Base-by-base conservation (phyloP, 768 basidiomycete genomes). In the Cubamyces sp. region DNA sequence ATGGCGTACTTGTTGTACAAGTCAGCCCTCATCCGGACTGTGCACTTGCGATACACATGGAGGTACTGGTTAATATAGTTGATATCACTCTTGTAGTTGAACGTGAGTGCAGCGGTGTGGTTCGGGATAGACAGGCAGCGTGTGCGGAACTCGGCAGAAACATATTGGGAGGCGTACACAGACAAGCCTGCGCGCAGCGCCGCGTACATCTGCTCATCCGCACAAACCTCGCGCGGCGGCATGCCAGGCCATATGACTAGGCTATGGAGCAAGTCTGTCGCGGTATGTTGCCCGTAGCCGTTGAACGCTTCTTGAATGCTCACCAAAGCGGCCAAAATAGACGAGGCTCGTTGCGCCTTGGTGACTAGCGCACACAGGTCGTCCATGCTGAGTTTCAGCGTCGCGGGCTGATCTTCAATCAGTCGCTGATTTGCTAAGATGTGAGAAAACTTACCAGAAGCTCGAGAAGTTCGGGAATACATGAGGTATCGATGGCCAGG, bases 261-360 rank as follows among this genome's bases (percentile, higher is more conserved):
- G 8, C 14, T 11, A 40, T 58, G 57, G 12, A 58, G 48, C 3
- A 58, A 18, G 48, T 58, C 57, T 12, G 50, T 16, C 12, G 57
- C 49, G 1, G 57, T 58, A 18, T 58, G 57, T 37, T 58, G 40
- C 5, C 57, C 57, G 15, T 50, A 48, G 14, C 56, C 56, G 21
- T 57, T 57, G 45, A 57, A 57, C 1, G 39, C 34, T 8, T 47
- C 37, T 15, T 57, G 56, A 1, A 7, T 39, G 0, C 3, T 18
- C 14, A 3, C 8, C 4, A 57, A 25, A 3, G 16, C 19, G 14
- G 37, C 28, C 21, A 39, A 12, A 15, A 47, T 4, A 5, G 46
- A 37, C 4, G 43, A 15, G 19, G 9, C 18, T 9, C 25, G 7
- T 14, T 14, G 15, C 2, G 48, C 48, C 5, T n/a, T 12, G n/a